Evolutionary conservation across 2,329 filamentous ascomycete species (phyloP).

Genomic region (Penicillium corylophilum): DNA sequence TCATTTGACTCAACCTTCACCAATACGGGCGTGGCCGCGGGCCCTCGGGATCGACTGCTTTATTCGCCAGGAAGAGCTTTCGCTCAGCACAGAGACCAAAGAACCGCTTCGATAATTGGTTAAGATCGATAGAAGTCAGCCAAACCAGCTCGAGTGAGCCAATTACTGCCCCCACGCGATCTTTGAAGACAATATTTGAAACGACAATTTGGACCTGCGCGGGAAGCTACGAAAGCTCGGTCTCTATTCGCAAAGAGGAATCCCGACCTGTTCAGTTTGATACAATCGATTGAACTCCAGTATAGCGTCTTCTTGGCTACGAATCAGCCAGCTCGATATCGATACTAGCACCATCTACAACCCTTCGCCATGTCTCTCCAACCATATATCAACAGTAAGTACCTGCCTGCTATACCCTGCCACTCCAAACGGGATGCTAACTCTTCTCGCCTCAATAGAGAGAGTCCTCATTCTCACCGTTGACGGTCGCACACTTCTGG

Average conservation of each 20-base stretch:
- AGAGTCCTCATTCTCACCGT: slow-evolving; percentile 89
- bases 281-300: neutral
- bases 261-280: neutral
- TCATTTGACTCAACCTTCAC: neutral
- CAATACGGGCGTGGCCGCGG: neutral
- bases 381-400: slow-evolving; percentile 55
- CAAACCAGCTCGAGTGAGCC: neutral
- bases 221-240: slow-evolving; percentile 1
- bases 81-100: neutral
- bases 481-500: slow-evolving; percentile 83
- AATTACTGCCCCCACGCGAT: neutral
- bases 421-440: neutral
- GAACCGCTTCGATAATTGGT: neutral
- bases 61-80: neutral
- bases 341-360: neutral
- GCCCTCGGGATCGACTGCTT: neutral
- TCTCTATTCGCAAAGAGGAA: neutral
- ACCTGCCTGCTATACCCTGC: neutral
- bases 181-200: neutral
- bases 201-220: neutral
- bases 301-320: neutral
- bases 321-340: neutral
- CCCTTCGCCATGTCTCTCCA: slow-evolving; percentile 52
- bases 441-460: slow-evolving; percentile 56
- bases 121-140: neutral